Evolutionary conservation across 208 protist species (phyloP).

Genomic region (Lotmaria passim): DNA sequence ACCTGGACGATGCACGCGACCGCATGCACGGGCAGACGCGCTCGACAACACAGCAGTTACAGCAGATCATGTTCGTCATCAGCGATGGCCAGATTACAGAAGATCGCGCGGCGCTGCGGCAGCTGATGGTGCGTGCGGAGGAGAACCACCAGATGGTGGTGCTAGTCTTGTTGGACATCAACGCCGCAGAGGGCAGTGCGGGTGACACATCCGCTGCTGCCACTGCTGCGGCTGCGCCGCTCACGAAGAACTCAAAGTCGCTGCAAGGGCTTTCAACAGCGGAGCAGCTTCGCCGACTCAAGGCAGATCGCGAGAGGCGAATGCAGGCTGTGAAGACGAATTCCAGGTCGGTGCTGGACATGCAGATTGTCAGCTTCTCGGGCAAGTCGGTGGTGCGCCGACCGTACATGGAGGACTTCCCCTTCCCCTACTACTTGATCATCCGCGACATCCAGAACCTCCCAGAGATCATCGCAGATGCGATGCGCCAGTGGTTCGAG

Average conservation of each 20-base stretch:
- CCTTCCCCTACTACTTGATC: slow-evolving; percentile 99
- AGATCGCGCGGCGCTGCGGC: slow-evolving; percentile 79
- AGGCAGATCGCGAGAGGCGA: slow-evolving; percentile 81
- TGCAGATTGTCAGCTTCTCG: slow-evolving; percentile 91
- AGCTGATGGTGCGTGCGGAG: slow-evolving; percentile 85
- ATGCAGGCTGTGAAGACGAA: slow-evolving; percentile 87
- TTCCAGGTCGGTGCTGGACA: slow-evolving; percentile 79
- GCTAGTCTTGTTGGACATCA: slow-evolving; percentile 95
- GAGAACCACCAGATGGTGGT: slow-evolving; percentile 96
- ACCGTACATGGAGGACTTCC: slow-evolving; percentile 99
- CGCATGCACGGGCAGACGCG: slow-evolving; percentile 79
- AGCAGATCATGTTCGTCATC: slow-evolving; percentile 98
- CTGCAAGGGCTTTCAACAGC: slow-evolving; percentile 74
- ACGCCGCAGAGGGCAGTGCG: slow-evolving; percentile 35
- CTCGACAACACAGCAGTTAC: slow-evolving; percentile 85
- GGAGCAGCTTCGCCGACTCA: slow-evolving; percentile 84
- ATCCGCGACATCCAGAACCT: slow-evolving; percentile 96
- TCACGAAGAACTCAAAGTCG: slow-evolving; percentile 46
- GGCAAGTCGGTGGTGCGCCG: slow-evolving; percentile 84
- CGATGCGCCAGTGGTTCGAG: slow-evolving; percentile 99
- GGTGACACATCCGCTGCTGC: neutral
- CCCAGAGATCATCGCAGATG: slow-evolving; percentile 97
- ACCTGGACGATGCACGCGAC: slow-evolving; percentile 75
- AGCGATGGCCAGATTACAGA: slow-evolving; percentile 97
- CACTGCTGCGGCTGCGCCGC: slow-evolving; percentile 14